Evolutionary conservation across 1,284 basidiomycete species (phyloP).

Genomic region (Microbotryum violaceum): DNA sequence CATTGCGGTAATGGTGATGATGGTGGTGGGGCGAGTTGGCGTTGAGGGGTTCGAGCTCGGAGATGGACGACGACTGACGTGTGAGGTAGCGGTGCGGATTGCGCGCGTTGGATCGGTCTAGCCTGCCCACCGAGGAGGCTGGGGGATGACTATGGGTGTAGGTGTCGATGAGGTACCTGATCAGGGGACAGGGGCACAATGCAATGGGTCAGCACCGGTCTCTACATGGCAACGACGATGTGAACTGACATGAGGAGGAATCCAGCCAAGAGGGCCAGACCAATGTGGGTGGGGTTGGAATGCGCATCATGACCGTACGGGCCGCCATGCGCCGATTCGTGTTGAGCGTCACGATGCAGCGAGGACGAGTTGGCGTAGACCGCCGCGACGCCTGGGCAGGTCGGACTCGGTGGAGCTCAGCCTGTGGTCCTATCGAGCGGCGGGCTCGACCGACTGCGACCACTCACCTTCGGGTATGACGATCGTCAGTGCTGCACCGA

Average conservation of each 20-base stretch:
- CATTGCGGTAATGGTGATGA: too few species aligned
- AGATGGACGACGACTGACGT: slow-evolving; percentile 2
- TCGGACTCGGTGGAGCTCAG: too few species aligned
- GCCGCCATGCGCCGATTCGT: slow-evolving; percentile 6
- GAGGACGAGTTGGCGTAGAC: slow-evolving; percentile 5
- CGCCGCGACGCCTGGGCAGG: slow-evolving; percentile 4
- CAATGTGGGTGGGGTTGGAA: slow-evolving; percentile 46
- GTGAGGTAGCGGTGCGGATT: too few species aligned
- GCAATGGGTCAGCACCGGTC: neutral
- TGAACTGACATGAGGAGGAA: slow-evolving; percentile 77
- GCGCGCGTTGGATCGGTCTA: too few species aligned
- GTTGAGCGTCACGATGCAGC: slow-evolving; percentile 9
- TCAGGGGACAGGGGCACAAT: slow-evolving; percentile 1
- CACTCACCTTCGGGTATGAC: slow-evolving; percentile 65
- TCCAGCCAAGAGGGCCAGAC: slow-evolving; percentile 64
- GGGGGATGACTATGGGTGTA: slow-evolving; percentile 39
- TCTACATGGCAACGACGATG: neutral
- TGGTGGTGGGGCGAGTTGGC: neutral
- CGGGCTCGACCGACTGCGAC: neutral
- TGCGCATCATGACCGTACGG: neutral
- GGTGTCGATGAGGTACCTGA: slow-evolving; percentile 31
- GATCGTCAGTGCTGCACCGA: slow-evolving; percentile 79
- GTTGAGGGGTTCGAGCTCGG: slow-evolving; percentile 29
- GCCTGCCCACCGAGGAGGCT: too few species aligned
- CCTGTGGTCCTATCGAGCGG: too few species aligned